Evolutionary conservation across 129 eudicot species (phyloP).

Genomic region (Arctium minus): DNA sequence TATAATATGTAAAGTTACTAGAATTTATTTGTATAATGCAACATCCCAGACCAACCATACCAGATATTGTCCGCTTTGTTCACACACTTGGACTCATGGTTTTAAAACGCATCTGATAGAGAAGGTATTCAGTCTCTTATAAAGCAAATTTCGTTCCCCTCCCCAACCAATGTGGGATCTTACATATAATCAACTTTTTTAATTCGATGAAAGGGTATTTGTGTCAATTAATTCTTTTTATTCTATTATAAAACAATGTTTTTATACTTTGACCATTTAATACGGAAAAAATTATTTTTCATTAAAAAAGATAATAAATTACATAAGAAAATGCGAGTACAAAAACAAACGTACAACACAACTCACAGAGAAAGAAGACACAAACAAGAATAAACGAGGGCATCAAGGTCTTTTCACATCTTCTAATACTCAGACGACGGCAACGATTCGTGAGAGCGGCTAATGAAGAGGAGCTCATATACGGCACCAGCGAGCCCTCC

Average conservation of each 20-base stretch:
- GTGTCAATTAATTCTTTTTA: background rate
- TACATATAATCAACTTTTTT: background rate
- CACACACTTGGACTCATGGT: too few species aligned
- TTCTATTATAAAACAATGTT: background rate
- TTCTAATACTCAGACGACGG: conserved; percentile 33
- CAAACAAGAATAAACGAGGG: conserved; percentile 3
- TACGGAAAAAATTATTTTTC: background rate
- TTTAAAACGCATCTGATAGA: too few species aligned
- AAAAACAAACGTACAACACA: conserved; percentile 6
- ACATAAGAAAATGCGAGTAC: background rate
- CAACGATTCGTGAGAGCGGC: conserved; percentile 45
- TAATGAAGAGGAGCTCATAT: conserved; percentile 47
- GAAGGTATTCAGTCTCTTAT: too few species aligned
- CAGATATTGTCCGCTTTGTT: too few species aligned
- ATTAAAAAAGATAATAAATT: background rate
- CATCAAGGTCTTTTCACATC: background rate
- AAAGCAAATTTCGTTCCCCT: too few species aligned
- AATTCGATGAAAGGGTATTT: background rate
- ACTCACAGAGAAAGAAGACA: conserved; percentile 15
- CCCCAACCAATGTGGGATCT: too few species aligned
- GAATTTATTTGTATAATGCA: too few species aligned
- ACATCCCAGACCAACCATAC: too few species aligned
- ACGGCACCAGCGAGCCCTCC: conserved; percentile 44
- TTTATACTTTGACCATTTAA: background rate
- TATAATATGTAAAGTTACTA: too few species aligned